Evolutionary conservation across 768 basidiomycete species (phyloP), one percentile per base, ranked within the genome.

Genomic region (Russula griseocarnosa): DNA sequence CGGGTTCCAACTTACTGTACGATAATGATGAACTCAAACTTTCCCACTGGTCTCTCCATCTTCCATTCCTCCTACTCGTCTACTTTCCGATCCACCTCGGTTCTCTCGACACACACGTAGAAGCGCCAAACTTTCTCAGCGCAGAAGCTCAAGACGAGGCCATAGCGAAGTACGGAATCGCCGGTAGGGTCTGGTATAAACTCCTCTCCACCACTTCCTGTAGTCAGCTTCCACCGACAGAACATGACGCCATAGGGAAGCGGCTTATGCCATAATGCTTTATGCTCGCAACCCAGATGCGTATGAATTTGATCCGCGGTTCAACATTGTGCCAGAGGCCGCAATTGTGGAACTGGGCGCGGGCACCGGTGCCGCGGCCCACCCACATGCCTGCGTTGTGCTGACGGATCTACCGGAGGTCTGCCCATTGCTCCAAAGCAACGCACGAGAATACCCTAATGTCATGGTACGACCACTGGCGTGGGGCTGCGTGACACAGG

Each of bases 361-460:
- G 13, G 92, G 94, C 2, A 82, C 85, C 22, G 86, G 92, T 24
- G 75, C 87, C 58, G 83, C 89, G 13, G 58, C 49, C 16, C 26
- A 55, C 32, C 56, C 60, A 5, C 62, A 62, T 20, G 73, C 73
- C 53, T 69, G 75, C 14, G 69, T 83, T 58, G 70, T 85, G 44
- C 79, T 81, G 9, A 94, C 92, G 9, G 94, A 95, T 76, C 81
- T 95, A 10, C 84, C 84, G 3, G 87, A 91, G 66, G 92, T 93
- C 61, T 77, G 82, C 56, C 74, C 79, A 1, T 74, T 86, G 20
- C 75, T 86, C 54, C 72, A 76, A 42, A 62, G 70, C 53, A 84
- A 83, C 66, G 74, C 59, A 22, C 26, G 55, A 47, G 42, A 65
- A 40, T 60, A 55, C 61, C 34, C 55, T 14, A 38, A 34, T 6